Percentiles rank a stretch among this genome's conserved stretches.
Conservation (phyloP, 805 yeast species). For the Clavispora carvajalis region DNA sequence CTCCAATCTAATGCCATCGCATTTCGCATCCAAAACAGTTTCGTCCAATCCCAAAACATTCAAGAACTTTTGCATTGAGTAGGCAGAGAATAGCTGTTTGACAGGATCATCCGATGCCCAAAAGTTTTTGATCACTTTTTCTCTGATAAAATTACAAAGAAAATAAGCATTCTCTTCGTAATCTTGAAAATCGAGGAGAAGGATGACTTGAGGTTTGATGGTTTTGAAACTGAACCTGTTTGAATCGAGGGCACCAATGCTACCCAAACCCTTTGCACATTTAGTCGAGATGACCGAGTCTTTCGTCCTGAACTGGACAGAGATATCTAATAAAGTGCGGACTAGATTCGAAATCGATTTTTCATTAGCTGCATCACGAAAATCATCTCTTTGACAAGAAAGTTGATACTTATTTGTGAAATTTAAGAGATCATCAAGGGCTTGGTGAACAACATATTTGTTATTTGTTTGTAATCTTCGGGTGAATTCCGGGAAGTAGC, state of each 20-base stretch:
- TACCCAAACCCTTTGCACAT: slow-evolving; percentile 66
- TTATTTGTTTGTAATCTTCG: slow-evolving; percentile 58
- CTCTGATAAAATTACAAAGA: slow-evolving; percentile 58
- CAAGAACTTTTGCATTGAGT: slow-evolving; percentile 82
- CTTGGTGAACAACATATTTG: slow-evolving; percentile 67
- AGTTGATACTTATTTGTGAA: slow-evolving; percentile 49
- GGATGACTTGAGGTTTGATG: slow-evolving; percentile 39
- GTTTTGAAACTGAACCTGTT: slow-evolving; percentile 45
- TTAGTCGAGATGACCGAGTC: slow-evolving; percentile 47
- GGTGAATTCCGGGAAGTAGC: slow-evolving; percentile 47
- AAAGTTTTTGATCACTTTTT: slow-evolving; percentile 73
- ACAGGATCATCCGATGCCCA: slow-evolving; percentile 88
- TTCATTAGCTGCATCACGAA: slow-evolving; percentile 26
- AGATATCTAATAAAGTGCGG: slow-evolving; percentile 49
- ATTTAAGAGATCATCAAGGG: slow-evolving; percentile 55
- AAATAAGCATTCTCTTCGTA: slow-evolving; percentile 60
- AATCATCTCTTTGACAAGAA: slow-evolving; percentile 41
- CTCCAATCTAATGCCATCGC: slow-evolving; percentile 15
- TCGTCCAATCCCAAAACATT: slow-evolving; percentile 50
- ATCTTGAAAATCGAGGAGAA: slow-evolving; percentile 60
- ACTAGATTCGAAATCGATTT: slow-evolving; percentile 40
- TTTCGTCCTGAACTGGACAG: slow-evolving; percentile 48
- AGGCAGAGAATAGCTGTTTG: slow-evolving; percentile 77
- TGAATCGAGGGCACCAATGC: slow-evolving; percentile 72
- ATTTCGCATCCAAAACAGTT: slow-evolving; percentile 14